Base-by-base conservation (phyloP, 345 rosid species). In the Syzygium aromaticum region DNA sequence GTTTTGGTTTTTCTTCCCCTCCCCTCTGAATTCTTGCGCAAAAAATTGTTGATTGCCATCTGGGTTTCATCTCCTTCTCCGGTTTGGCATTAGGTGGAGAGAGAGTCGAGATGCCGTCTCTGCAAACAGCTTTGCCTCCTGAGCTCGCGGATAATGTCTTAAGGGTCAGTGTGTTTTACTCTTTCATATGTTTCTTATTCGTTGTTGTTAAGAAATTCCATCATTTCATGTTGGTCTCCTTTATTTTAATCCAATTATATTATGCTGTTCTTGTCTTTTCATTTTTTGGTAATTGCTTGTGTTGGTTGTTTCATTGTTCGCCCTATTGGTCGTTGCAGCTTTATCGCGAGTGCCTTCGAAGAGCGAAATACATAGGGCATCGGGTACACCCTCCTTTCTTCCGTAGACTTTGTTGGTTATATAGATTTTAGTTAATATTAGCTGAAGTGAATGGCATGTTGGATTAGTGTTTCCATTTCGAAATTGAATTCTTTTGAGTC, bases 281-380 rank as follows among this genome's bases (percentile, higher is more conserved):
- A 43, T 33, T 22, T 13, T 49, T 52, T 30, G 51, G 63, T 61
- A 28, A 33, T 57, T 86, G 84, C 63, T 87, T 52, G 63, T 8
- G 19, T 77, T 85, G 12, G 77, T 86, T 33, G 30, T 51, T 28
- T n/a, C 28, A 30, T 73, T 73, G 49, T 73, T 73, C 4, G 80
- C 80, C 80, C 80, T 19, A 33, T 73, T 73, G 80, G 56, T 82
- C 38, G 33, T 88, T 87, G 88, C 93, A 98, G 99, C 94, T 98
- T 90, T 98, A 98, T 80, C 96, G 98, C 27, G 99, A 96, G 89
- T 98, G 99, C 90, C 98, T 98, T 91, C 94, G 99, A 87, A 92
- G 99, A 91, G 99, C 98, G 54, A 96, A 92, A 91, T 96, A 92
- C 87, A 85, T 98, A 84, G 99, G 99, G 86, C 95, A 93, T 86